Evolutionary conservation across 2,329 filamentous ascomycete genomes (phyloP), one percentile per base, ranked within the genome.

Genomic region (Seiridium cupressi): DNA sequence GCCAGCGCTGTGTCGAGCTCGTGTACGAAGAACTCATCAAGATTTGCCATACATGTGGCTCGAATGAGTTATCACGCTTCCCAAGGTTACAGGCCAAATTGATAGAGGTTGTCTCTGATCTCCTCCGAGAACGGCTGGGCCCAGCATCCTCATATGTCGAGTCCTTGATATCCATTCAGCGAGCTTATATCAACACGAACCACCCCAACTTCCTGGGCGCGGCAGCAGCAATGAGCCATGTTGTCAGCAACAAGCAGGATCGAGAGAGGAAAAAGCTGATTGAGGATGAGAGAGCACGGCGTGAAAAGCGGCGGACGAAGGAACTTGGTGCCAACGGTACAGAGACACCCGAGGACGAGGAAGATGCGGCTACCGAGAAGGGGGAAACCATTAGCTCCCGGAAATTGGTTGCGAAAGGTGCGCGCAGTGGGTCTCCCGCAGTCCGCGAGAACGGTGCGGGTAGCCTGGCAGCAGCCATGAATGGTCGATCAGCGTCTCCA

Each of bases 11-110:
- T 71, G 95, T 99, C 55, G 95, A 99, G 77, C 85, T 99, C 58
- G 95, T 99, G 3, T 99, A 99, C 74, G 95, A 99, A 74, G 95
- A 99, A 76, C 84, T 99, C 49, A 99, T 99, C 80, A 99, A 99
- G 79, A 98, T 99, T 67, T 97, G 95, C 78, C 95, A 99, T 74
- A 99, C 95, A 1, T 99, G 95, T 77, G 95, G 95, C 63, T 97
- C 93, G 2, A 96, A 91, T 13, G 95, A 99, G 75, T 86, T 99
- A 26, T 90, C 92, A 57, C 86, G 95, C 64, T 99, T 94, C 74
- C 95, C 95, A 10, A 87, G 95, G 63, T 81, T 99, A 57, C 95
- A 99, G 77, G 95, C 89, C 57, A 98, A 98, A 78, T 88, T 99
- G 48, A 99, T 99, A 64, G 95, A 99, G 76, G 94, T 97, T 18